Base-by-base conservation (phyloP, 345 rosid genomes). In the thale cress (Arabidopsis thaliana) region DNA sequence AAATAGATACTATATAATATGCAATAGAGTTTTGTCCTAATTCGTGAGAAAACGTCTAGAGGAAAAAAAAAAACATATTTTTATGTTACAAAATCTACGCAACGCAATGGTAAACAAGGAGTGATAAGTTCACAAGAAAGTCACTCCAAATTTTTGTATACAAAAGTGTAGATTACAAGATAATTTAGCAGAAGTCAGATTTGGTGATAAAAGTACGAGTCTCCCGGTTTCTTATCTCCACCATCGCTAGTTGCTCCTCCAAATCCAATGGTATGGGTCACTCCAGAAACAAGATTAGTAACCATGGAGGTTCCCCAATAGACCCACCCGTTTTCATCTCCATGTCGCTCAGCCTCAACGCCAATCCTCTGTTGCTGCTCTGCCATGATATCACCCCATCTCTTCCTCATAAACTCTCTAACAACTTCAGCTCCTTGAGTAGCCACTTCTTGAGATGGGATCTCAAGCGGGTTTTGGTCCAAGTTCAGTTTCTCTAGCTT, bases 401-500 rank as follows among this genome's bases (percentile, higher is more conserved):
- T 90, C 75, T 84, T 88, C 23, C 82, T 82, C 96, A 96, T 91
- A 74, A 80, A 91, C 48, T 70, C 87, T 84, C 72, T 87, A 36
- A 93, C 91, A 7, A 86, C 95, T 71, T 81, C 86, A 20, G 88
- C 91, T 68, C 98, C 99, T 81, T 86, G 79, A 2, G 62, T 84
- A 30, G 83, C 90, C 14, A 93, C 77, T 71, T 89, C 96, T 34
- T 64, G 32, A 16, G 91, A 87, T 1, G 99, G 99, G 28, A 86
- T 76, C 44, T 80, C 46, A 0, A 96, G 90, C 6, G 99, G 99
- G 68, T 93, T 96, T 78, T 88, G 87, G 38, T 96, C 98, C 83
- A 91, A 72, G 79, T 89, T 93, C 73, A 96, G 89, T 79, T 85
- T 93, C 42, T 69, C 59, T 10, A 96, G 86, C 45, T 86, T 90